These are phyloP conservation scores for Saccharomycopsis sp. DNA, from an alignment of 805 yeast genomes.

Conservation along the genomic window DNA sequence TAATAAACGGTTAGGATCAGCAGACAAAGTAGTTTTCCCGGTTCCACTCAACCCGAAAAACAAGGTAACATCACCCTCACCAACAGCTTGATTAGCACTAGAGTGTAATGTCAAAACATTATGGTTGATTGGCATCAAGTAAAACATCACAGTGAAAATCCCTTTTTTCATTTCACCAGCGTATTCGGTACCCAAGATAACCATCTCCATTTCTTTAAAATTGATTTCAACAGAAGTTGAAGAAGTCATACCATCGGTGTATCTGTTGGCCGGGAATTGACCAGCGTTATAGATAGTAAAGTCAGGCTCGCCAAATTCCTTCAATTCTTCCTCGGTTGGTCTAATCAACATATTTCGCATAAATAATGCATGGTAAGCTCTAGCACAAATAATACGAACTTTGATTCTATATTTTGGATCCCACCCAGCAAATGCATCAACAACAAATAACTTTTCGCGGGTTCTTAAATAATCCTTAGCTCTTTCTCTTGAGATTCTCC, in stretches of 20 bases:
- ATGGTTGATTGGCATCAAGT: constrained; percentile 93
- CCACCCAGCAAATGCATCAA: constrained; percentile 99
- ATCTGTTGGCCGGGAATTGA: constrained; percentile 95
- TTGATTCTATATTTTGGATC: constrained; percentile 95
- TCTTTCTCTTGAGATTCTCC: constrained; percentile 93
- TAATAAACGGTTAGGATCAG: constrained; percentile 87
- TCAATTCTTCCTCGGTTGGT: constrained; percentile 86
- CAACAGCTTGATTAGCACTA: constrained; percentile 82
- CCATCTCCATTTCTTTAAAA: constrained; percentile 98
- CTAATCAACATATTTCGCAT: constrained; percentile 97
- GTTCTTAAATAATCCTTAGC: constrained; percentile 96
- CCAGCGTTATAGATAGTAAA: constrained; percentile 98
- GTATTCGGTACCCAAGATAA: constrained; percentile 95
- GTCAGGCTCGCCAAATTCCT: constrained; percentile 92
- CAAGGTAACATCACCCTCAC: constrained; percentile 77
- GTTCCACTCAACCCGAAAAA: constrained; percentile 98
- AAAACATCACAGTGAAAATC: constrained; percentile 97
- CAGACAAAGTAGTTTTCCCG: constrained; percentile 95
- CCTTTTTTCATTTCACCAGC: constrained; percentile 99
- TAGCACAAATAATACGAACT: constrained; percentile 92
- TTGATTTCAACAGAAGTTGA: constrained; percentile 93
- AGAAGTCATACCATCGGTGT: constrained; percentile 96
- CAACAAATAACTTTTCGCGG: constrained; percentile 86
- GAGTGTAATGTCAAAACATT: constrained; percentile 90
- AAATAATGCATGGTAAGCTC: constrained; percentile 97